A percentile compares a stretch with the other conserved stretches of the same genome.
phyloP scores from a whole-genome alignment of 192 early-diverging fungal genomes.

The Backusella mclennaniae region DNA sequence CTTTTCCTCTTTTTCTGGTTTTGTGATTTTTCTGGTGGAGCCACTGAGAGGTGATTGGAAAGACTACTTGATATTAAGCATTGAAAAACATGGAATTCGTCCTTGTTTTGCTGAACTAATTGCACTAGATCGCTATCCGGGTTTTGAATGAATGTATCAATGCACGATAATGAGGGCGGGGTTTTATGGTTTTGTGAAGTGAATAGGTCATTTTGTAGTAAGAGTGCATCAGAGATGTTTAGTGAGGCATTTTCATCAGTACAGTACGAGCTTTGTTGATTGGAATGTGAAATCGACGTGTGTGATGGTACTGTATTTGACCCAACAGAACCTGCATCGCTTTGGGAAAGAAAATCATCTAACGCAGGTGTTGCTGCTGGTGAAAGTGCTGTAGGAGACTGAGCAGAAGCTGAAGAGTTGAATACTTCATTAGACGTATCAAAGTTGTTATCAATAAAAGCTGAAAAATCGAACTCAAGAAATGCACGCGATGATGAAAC shows the following conservation, averaged over 20 bases:
- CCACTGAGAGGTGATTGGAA: neutral
- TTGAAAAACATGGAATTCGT: neutral
- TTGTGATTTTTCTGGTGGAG: neutral
- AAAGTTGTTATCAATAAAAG: slow-evolving; percentile 14
- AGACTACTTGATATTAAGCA: neutral
- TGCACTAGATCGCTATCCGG: slow-evolving; percentile 5
- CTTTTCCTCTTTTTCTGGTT: neutral
- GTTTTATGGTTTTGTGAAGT: neutral
- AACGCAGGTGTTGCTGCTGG: neutral
- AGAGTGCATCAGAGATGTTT: neutral
- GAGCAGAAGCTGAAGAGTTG: neutral
- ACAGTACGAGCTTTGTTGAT: neutral
- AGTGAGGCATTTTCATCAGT: slow-evolving; percentile 1
- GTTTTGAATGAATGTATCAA: slow-evolving; percentile 4
- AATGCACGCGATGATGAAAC: neutral
- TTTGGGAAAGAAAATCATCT: slow-evolving; percentile 2
- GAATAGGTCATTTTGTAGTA: neutral
- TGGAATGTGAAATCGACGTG: neutral
- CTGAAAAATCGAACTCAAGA: slow-evolving; percentile 15
- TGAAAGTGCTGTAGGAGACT: neutral
- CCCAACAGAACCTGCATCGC: neutral
- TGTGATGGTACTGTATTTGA: neutral
- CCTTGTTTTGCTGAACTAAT: neutral
- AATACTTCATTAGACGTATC: neutral
- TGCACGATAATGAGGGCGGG: neutral